Evolutionary conservation across 371 early-diverging fungal genomes (phyloP).

Genomic region (Mortierella sp.): DNA sequence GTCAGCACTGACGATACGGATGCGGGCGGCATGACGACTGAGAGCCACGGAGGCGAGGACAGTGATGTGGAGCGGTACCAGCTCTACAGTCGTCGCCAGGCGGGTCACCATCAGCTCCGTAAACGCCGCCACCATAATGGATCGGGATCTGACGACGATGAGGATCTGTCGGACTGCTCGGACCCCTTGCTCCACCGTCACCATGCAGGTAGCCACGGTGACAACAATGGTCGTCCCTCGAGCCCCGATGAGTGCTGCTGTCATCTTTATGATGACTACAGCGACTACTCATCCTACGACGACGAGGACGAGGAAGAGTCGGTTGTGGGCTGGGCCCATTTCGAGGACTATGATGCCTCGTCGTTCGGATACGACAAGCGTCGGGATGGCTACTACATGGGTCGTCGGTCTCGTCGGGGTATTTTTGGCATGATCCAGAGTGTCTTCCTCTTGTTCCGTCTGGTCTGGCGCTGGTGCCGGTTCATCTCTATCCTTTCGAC

Average conservation of each 20-base stretch:
- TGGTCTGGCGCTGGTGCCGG: conserved; percentile 75
- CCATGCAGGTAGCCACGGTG: neutral
- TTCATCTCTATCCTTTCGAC: conserved; percentile 70
- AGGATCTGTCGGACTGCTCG: conserved; percentile 40
- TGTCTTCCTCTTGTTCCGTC: conserved; percentile 58
- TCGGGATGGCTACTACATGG: conserved; percentile 56
- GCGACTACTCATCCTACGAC: conserved; percentile 28
- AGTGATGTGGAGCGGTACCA: conserved; percentile 53
- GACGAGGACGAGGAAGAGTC: conserved; percentile 49
- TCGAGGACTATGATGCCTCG: conserved; percentile 57
- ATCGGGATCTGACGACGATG: conserved; percentile 23
- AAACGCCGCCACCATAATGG: conserved; percentile 2
- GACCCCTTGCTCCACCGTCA: conserved; percentile 20
- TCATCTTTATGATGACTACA: conserved; percentile 43
- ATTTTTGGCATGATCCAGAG: conserved; percentile 50
- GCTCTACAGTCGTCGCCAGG: conserved; percentile 2
- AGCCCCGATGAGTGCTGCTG: conserved; percentile 50
- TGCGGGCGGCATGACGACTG: conserved; percentile 3
- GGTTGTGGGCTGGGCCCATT: conserved; percentile 54
- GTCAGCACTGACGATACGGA: conserved; percentile 35
- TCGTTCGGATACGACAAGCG: conserved; percentile 51
- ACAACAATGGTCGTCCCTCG: conserved; percentile 8
- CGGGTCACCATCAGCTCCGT: conserved; percentile 16
- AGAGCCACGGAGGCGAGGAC: conserved; percentile 26
- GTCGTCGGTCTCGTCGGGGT: conserved; percentile 37